Conservation (phyloP, 495 filamentous ascomycete genomes). For the Talaromyces borbonicus region DNA sequence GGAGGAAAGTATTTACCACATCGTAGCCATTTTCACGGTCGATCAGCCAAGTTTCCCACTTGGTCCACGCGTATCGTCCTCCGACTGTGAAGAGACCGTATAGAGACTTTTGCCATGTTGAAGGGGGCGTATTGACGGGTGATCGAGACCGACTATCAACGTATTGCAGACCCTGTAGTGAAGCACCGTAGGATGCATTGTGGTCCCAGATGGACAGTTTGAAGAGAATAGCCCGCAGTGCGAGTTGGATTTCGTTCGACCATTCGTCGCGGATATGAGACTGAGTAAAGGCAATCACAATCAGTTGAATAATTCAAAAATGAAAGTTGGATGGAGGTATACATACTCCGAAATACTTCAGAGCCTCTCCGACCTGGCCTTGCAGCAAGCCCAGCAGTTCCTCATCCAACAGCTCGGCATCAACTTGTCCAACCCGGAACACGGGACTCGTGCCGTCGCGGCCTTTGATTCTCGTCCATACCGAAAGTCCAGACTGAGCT, state of each 20-base stretch:
- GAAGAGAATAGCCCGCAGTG: conserved; percentile 71
- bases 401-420: conserved; percentile 91
- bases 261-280: conserved; percentile 65
- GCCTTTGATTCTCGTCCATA: conserved; percentile 64
- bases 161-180: conserved; percentile 82
- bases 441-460: conserved; percentile 72
- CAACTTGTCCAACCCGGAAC: conserved; percentile 92
- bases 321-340: conserved; percentile 7
- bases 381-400: conserved; percentile 80
- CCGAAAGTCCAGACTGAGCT: conserved; percentile 41
- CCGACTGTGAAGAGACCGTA: conserved; percentile 83
- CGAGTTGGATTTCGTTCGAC: conserved; percentile 73
- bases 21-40: conserved; percentile 61
- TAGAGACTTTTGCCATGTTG: conserved; percentile 66
- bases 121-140: conserved; percentile 49
- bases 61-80: conserved; percentile 79
- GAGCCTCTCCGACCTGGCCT: conserved; percentile 75
- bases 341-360: conserved; percentile 76
- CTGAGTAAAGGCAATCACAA: conserved; percentile 17
- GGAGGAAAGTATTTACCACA: conserved; percentile 29
- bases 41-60: conserved; percentile 83
- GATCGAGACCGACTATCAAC: conserved; percentile 67
- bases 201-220: conserved; percentile 97
- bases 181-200: conserved; percentile 87
- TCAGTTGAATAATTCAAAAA: neutral